Conservation (phyloP, 441 rosid genomes). For the Pelargonium cotyledonis region DNA sequence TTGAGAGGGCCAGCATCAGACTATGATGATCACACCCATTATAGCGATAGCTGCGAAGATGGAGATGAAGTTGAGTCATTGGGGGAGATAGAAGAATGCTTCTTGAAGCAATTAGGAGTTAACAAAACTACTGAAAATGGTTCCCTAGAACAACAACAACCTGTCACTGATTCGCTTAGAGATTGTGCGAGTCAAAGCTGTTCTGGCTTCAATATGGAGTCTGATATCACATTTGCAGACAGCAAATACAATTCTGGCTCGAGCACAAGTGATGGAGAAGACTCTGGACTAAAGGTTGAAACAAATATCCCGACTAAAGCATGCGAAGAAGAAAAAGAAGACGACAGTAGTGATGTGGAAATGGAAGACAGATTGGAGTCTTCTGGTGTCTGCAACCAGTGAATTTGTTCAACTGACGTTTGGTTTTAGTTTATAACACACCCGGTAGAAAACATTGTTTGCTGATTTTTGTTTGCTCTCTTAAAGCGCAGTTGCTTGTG, state of each 20-base stretch:
- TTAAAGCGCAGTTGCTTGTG: constrained; percentile 29
- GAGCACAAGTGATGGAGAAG: constrained; percentile 36
- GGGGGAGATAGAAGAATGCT: constrained; percentile 56
- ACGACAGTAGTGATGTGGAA: constrained; percentile 20
- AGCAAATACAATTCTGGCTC: constrained; percentile 39
- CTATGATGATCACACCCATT: constrained; percentile 33
- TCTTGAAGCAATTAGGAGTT: constrained; percentile 50
- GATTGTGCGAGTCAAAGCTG: constrained; percentile 29
- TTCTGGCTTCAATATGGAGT: constrained; percentile 30
- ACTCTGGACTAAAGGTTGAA: constrained; percentile 24
- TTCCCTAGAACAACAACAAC: constrained; percentile 18
- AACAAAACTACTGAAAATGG: constrained; percentile 20
- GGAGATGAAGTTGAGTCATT: constrained; percentile 47
- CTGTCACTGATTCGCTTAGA: constrained; percentile 12
- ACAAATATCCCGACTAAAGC: constrained; percentile 17
- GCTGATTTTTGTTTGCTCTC: constrained; percentile 25
- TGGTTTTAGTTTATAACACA: constrained; percentile 9
- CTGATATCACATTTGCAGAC: constrained; percentile 45
- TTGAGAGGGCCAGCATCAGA: constrained; percentile 51
- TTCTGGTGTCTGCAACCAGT: constrained; percentile 10
- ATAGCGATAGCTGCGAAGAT: constrained; percentile 34
- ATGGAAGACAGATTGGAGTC: constrained; percentile 26
- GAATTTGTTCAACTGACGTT: constrained; percentile 23
- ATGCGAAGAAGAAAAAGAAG: neutral
- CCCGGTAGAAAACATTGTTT: constrained; percentile 9